phyloP scores from a whole-genome alignment of 2,329 filamentous ascomycete species.

The Furcasterigmium sp. region DNA sequence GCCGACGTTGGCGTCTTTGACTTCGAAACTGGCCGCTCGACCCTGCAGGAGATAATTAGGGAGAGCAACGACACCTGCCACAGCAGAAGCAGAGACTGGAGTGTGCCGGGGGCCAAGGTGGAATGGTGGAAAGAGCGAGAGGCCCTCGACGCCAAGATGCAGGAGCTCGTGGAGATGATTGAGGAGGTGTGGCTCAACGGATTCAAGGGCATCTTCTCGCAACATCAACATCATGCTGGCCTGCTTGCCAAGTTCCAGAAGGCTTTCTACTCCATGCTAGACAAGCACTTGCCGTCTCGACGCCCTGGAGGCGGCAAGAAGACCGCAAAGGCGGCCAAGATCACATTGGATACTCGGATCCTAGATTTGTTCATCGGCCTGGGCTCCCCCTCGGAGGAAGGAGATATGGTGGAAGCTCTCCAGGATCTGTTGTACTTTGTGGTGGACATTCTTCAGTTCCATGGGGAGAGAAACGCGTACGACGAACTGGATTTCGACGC shows the following conservation, averaged over 20 bases:
- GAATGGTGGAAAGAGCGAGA: conserved; percentile 90
- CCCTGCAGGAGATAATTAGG: conserved; percentile 78
- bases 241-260: conserved; percentile 71
- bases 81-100: conserved; percentile 59
- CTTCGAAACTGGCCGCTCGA: conserved; percentile 72
- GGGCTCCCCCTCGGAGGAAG: conserved; percentile 63
- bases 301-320: conserved; percentile 55
- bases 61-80: conserved; percentile 82
- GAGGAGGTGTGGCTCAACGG: conserved; percentile 94
- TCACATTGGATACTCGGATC: conserved; percentile 56
- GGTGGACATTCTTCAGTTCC: conserved; percentile 92
- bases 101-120: conserved; percentile 66
- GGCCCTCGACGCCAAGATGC: conserved; percentile 70
- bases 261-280: conserved; percentile 72
- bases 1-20: conserved; percentile 74
- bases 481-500: conserved; percentile 95
- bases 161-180: conserved; percentile 74
- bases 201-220: conserved; percentile 90
- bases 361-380: conserved; percentile 86
- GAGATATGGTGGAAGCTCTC: conserved; percentile 82
- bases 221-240: conserved; percentile 56
- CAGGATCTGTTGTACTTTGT: conserved; percentile 94
- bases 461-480: conserved; percentile 92
- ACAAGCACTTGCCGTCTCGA: conserved; percentile 81
- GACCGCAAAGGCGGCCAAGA: conserved; percentile 32